Percentiles rank a stretch among this genome's conserved stretches.
Evolutionary conservation across 768 basidiomycete genomes (phyloP).

Genomic region (Naematelia encephala): DNA sequence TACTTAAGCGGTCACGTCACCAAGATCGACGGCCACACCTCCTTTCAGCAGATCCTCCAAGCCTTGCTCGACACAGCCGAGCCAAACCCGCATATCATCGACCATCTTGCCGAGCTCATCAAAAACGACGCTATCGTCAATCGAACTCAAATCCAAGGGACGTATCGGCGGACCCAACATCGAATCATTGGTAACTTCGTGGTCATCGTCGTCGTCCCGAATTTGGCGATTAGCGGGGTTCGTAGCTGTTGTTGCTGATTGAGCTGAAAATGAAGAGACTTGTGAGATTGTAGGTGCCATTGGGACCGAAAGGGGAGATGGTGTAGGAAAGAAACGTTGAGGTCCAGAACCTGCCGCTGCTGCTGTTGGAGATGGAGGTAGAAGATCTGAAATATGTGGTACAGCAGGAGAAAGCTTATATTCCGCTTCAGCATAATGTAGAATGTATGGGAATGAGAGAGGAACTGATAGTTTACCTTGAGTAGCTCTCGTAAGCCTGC

Average conservation of each 20-base stretch:
- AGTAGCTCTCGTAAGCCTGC: conserved; percentile 43
- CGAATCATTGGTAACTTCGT: neutral
- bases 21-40: neutral
- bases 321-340: conserved; percentile 40
- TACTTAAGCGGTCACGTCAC: neutral
- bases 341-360: conserved; percentile 16
- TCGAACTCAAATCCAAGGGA: conserved; percentile 67
- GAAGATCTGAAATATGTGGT: conserved; percentile 39
- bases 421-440: too few species aligned
- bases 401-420: conserved; percentile 40
- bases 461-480: too few species aligned
- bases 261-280: conserved; percentile 5
- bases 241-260: neutral
- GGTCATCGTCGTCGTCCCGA: neutral
- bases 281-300: conserved; percentile 11
- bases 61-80: conserved; percentile 69
- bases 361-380: conserved; percentile 38
- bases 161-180: conserved; percentile 51
- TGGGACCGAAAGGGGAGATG: conserved; percentile 30
- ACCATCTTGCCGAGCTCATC: conserved; percentile 69
- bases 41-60: conserved; percentile 64
- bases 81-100: conserved; percentile 71
- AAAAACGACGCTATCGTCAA: conserved; percentile 63
- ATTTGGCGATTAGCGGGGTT: too few species aligned
- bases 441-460: too few species aligned